Evolutionary conservation across 768 basidiomycete genomes (phyloP), one percentile per base, ranked within the genome.

Genomic region (Melanogaster broomeanus): DNA sequence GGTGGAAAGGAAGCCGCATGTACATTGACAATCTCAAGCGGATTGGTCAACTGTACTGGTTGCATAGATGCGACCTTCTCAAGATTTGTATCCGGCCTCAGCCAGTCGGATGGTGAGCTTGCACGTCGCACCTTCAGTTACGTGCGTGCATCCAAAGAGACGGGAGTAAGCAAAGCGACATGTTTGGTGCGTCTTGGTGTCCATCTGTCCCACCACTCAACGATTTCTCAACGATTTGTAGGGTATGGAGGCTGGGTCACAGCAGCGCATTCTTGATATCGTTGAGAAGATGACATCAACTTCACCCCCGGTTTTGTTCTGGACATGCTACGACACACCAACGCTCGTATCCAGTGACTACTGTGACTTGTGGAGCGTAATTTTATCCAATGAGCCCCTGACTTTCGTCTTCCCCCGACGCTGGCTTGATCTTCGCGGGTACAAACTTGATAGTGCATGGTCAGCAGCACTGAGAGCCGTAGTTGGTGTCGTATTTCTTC

Each of bases 341-440:
- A 72, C 79, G 5, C 62, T 91, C 33, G 81, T 90, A 15, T 78
- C 82, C 3, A 77, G 82, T 0, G 70, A 72, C 18, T 76, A 78
- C 57, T 61, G 81, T 42, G 66, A 64, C 39, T 57, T 73, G 21
- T 89, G 86, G 88, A 77, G 80, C 2, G 81, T 88, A 33, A 62
- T 70, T 11, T 69, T 80, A 28, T 80, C 76, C n/a, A 69, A 76
- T 42, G 56, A 63, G 66, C 42, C 80, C 70, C 8, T 63, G 74
- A 70, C 64, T 41, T 70, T 79, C 56, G 55, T 83, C 15, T 77
- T 83, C 47, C 90, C 90, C 37, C 77, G 89, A 30, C 81, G 90
- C 16, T 92, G 90, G 90, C 68, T 89, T 35, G 87, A 90, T 63
- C 79, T 90, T 48, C 71, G 72, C n/a, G 90, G 90, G 3, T 59